Evolutionary conservation across 371 early-diverging fungal species (phyloP), one percentile per base, ranked within the genome.

Genomic region (Mortierella sp.): DNA sequence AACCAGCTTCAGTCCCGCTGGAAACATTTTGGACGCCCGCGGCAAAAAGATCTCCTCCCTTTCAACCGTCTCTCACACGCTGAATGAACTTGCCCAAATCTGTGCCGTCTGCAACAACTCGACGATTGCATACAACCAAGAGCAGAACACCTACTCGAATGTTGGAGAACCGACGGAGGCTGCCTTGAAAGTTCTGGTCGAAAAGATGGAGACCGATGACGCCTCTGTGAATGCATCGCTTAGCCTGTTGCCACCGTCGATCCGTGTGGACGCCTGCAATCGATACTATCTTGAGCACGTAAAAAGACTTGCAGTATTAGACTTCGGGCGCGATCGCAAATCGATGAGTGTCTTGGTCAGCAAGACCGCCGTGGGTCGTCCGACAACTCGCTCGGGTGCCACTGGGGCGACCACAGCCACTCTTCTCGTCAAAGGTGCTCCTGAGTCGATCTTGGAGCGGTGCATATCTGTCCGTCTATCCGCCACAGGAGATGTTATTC

Each of bases 91-190:
- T 5, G 85, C 90, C 11, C 84, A 88, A 34, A 87, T 96, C 44
- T 92, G 92, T 62, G 86, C 93, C n/a, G 82, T 93, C 44, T 97
- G 97, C 84, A 98, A 98, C 76, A 94, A 95, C 67, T 85, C 97
- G 26, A 79, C 84, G 21, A 89, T 98, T 50, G 72, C 83, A n/a
- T 96, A 92, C 79, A 91, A 93, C 66, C 85, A 84, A 61, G 88
- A 81, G 39, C 54, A 32, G 21, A 39, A 53, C 17, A 34, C 37
- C 26, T 92, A 89, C 82, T 65, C 72, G 30, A 88, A 88, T 63
- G 86, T 95, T 60, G 98, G 98, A 56, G 98, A 98, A 83, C 97
- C 98, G 7, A 97, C 98, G 34, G 98, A 97, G 82, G 98, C 96
- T 6, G 97, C 98, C 8, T 87, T 97, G 50, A 89, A 90, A 53